Conservation (phyloP, 257 asterid species). For the Ilex asprella region DNA sequence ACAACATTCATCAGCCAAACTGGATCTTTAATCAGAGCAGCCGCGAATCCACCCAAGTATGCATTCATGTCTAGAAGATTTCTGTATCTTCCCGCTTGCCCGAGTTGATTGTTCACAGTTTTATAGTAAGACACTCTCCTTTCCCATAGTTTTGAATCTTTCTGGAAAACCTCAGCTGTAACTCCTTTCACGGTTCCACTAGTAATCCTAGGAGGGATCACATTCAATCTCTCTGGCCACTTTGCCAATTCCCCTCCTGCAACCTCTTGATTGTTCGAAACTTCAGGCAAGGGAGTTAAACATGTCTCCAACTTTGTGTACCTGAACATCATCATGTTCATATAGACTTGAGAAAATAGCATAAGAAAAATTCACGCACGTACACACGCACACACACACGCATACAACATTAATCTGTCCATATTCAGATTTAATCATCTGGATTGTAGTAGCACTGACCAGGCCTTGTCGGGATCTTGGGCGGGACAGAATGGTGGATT, state of each 20-base stretch:
- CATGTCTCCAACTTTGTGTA: constrained; percentile 62
- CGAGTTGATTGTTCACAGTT: constrained; percentile 50
- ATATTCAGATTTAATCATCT: neutral
- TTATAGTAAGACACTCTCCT: constrained; percentile 65
- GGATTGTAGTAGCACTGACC: constrained; percentile 32
- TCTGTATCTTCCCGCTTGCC: constrained; percentile 58
- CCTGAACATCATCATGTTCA: constrained; percentile 29
- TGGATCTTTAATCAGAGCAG: constrained; percentile 47
- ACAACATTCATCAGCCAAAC: constrained; percentile 87
- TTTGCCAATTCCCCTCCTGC: constrained; percentile 66
- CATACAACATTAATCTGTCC: neutral
- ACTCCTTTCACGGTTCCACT: constrained; percentile 45
- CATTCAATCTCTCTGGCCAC: constrained; percentile 59
- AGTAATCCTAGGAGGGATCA: constrained; percentile 67
- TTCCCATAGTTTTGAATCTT: constrained; percentile 57
- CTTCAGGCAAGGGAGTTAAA: constrained; percentile 68
- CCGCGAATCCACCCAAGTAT: constrained; percentile 79
- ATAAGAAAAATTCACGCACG: neutral
- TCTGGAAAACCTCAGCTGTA: constrained; percentile 24
- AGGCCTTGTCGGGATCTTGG: constrained; percentile 58
- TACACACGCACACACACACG: neutral
- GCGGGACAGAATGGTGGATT: constrained; percentile 44
- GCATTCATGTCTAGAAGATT: constrained; percentile 85
- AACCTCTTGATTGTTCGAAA: constrained; percentile 32
- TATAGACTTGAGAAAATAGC: neutral